phyloP scores from a whole-genome alignment of 352 stramenopile species.

The Thalassiosira livingstoniorum region DNA sequence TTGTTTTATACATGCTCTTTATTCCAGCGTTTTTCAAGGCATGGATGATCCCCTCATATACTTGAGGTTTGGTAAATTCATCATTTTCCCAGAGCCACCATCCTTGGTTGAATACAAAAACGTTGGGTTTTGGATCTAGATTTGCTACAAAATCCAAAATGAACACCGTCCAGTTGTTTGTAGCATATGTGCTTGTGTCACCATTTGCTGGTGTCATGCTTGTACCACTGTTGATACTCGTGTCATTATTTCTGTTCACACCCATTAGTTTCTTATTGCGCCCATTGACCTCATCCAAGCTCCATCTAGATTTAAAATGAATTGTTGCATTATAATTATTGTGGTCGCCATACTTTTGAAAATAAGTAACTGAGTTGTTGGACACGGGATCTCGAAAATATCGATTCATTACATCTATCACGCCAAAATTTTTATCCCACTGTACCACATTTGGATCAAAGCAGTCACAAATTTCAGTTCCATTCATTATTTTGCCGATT shows the following conservation, averaged over 20 bases:
- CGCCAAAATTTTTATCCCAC: too few species aligned
- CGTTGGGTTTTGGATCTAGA: constrained; percentile 40
- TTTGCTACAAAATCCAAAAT: constrained; percentile 39
- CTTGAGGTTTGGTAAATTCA: constrained; percentile 21
- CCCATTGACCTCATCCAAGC: too few species aligned
- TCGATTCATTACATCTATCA: too few species aligned
- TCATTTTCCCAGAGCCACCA: constrained; percentile 37
- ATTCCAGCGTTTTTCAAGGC: constrained; percentile 35
- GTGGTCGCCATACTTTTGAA: constrained; percentile 39
- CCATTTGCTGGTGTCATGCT: not conserved
- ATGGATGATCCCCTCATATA: constrained; percentile 10
- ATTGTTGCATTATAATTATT: constrained; percentile 15
- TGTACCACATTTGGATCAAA: too few species aligned
- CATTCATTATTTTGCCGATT: constrained; percentile 20
- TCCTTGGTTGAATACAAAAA: constrained; percentile 53
- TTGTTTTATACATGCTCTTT: constrained; percentile 56
- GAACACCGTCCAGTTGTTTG: constrained; percentile 27
- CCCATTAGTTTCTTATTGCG: too few species aligned
- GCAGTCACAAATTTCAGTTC: constrained; percentile 23
- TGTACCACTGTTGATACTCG: too few species aligned
- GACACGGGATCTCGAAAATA: constrained; percentile 33
- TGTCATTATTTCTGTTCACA: too few species aligned
- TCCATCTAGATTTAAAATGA: too few species aligned
- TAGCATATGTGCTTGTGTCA: constrained; percentile 6
- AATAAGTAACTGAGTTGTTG: constrained; percentile 33